Evolutionary conservation across 2,329 filamentous ascomycete species (phyloP).

Genomic region (Ceratocystis lukuohia): DNA sequence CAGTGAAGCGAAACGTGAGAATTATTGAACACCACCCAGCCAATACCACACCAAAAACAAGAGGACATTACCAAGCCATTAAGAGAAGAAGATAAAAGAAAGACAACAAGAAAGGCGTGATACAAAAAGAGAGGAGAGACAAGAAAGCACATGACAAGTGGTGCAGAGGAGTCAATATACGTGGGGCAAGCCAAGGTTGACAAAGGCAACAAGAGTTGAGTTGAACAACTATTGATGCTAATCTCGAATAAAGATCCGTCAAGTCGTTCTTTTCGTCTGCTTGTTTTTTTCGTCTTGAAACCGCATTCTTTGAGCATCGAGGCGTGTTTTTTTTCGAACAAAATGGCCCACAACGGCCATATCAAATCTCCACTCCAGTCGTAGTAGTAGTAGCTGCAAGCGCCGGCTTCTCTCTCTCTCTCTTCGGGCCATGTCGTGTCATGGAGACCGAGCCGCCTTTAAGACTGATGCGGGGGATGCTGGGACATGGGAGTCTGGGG

Average conservation of each 20-base stretch:
- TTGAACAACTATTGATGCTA: neutral
- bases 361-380: neutral
- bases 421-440: no score
- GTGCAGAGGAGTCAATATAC: constrained; percentile 1
- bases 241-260: neutral
- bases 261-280: neutral
- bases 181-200: neutral
- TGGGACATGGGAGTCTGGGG: constrained; percentile 66
- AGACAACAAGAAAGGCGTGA: constrained; percentile 22
- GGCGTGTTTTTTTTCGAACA: neutral
- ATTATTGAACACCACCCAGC: constrained; percentile 6
- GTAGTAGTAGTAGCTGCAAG: neutral
- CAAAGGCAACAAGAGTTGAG: neutral
- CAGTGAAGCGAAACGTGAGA: constrained; percentile 11
- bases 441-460: constrained; percentile 23
- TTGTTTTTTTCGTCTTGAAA: neutral
- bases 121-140: constrained; percentile 34
- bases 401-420: neutral
- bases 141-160: constrained; percentile 21
- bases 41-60: constrained; percentile 8
- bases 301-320: neutral
- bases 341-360: neutral
- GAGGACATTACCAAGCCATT: constrained; percentile 14
- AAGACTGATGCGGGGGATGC: constrained; percentile 70
- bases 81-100: constrained; percentile 4